These are phyloP conservation scores for Boletus rufocinnamomeus DNA, from an alignment of 768 basidiomycete species.

Conservation along the genomic window DNA sequence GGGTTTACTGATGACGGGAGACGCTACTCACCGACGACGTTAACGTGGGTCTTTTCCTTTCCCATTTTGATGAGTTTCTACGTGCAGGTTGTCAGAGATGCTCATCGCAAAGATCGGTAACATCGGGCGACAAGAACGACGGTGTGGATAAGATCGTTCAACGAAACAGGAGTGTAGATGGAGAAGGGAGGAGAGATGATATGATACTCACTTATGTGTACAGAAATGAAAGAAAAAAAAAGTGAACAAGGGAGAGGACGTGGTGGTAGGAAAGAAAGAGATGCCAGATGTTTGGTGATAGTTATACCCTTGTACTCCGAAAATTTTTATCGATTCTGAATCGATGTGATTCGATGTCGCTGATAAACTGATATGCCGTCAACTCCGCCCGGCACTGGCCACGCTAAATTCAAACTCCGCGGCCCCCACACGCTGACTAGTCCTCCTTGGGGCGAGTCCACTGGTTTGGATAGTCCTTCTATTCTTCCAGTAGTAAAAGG, in stretches of 20 bases:
- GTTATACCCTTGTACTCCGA: slow-evolving; percentile 57
- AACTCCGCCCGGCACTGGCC: slow-evolving; percentile 43
- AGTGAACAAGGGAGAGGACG: slow-evolving; percentile 32
- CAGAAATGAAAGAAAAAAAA: slow-evolving; percentile 40
- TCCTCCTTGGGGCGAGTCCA: not conserved
- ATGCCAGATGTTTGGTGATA: slow-evolving; percentile 50
- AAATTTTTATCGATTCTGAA: slow-evolving; percentile 67
- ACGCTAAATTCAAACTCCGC: slow-evolving; percentile 21
- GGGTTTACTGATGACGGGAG: slow-evolving; percentile 12
- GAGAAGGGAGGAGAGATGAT: slow-evolving; percentile 7
- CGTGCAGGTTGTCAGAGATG: slow-evolving; percentile 4
- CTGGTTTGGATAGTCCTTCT: not conserved
- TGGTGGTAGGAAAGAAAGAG: slow-evolving; percentile 38
- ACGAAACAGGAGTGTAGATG: slow-evolving; percentile 28
- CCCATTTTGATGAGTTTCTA: slow-evolving; percentile 79
- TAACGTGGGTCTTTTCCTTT: slow-evolving; percentile 96
- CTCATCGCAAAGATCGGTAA: slow-evolving; percentile 29
- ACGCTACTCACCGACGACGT: slow-evolving; percentile 84
- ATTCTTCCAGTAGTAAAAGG: not conserved
- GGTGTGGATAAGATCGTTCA: slow-evolving; percentile 19
- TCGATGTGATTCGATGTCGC: slow-evolving; percentile 55
- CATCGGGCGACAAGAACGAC: slow-evolving; percentile 12
- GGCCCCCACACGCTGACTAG: not conserved
- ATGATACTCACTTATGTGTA: slow-evolving; percentile 45
- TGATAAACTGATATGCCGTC: slow-evolving; percentile 49